These are phyloP conservation scores for Aspergillus baeticus DNA, from an alignment of 495 filamentous ascomycete species.

Conservation along the genomic window DNA sequence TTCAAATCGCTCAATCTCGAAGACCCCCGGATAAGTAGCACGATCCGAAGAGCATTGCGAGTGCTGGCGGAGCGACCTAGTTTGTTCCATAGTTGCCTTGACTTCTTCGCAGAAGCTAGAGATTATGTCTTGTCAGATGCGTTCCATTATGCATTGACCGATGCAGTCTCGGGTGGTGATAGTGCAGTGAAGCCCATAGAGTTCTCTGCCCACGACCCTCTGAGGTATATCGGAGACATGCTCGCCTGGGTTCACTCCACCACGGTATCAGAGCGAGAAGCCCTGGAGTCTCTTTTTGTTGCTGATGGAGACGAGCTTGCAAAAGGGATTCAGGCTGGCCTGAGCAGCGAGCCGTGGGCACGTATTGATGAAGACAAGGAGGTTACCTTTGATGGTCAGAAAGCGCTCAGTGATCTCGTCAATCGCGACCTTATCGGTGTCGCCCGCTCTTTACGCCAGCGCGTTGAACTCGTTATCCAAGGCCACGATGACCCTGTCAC, in stretches of 20 bases:
- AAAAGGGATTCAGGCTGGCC: constrained; percentile 77
- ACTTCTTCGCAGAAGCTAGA: constrained; percentile 89
- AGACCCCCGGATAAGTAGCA: constrained; percentile 85
- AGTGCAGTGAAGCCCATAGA: constrained; percentile 85
- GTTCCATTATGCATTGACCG: constrained; percentile 88
- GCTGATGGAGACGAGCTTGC: constrained; percentile 89
- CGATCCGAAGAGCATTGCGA: constrained; percentile 80
- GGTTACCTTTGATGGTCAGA: constrained; percentile 74
- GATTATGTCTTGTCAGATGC: constrained; percentile 85
- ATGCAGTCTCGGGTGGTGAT: constrained; percentile 52
- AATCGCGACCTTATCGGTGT: constrained; percentile 82
- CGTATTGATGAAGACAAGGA: constrained; percentile 57
- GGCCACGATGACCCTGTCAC: constrained; percentile 86
- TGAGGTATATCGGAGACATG: constrained; percentile 97
- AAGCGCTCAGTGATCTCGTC: constrained; percentile 83
- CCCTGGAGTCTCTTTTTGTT: constrained; percentile 87
- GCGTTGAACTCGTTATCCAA: constrained; percentile 88
- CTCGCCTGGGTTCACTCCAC: constrained; percentile 95
- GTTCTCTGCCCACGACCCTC: constrained; percentile 83
- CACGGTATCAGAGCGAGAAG: constrained; percentile 89
- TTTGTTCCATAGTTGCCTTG: constrained; percentile 89
- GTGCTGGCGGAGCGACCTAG: constrained; percentile 87
- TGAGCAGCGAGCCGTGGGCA: constrained; percentile 86
- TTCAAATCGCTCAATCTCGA: constrained; percentile 92
- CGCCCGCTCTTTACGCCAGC: constrained; percentile 71